Conservation (phyloP, 169 alveolate species). For the Besnoitia besnoiti region DNA sequence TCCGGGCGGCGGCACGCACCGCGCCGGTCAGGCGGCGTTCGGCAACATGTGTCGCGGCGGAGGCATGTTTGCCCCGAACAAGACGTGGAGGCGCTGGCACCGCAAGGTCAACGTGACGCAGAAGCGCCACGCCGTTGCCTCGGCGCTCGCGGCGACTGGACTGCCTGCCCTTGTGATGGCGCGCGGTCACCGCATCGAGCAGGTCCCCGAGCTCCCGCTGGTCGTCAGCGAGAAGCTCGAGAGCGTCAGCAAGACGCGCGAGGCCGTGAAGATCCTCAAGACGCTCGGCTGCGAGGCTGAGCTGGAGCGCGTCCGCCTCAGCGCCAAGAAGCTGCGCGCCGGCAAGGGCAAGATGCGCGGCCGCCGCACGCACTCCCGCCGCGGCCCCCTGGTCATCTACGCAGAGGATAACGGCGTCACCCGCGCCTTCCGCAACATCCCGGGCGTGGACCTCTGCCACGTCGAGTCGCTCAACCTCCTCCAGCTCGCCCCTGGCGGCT, state of each 20-base stretch:
- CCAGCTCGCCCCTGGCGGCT: constrained; percentile 99
- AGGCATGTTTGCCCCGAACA: constrained; percentile 98
- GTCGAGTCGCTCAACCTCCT: constrained; percentile 96
- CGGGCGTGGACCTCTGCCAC: constrained; percentile 93
- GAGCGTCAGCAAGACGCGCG: constrained; percentile 90
- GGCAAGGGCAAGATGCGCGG: constrained; percentile 96
- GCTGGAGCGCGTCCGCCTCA: constrained; percentile 64
- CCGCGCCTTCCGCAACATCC: constrained; percentile 97
- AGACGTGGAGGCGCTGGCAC: constrained; percentile 98
- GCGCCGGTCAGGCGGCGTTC: constrained; percentile 99
- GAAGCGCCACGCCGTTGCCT: constrained; percentile 97
- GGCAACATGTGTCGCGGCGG: constrained; percentile 99
- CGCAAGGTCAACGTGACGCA: constrained; percentile 95
- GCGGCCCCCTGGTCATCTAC: constrained; percentile 97
- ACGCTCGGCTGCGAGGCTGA: constrained; percentile 49
- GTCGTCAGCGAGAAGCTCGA: constrained; percentile 90
- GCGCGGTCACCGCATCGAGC: constrained; percentile 96
- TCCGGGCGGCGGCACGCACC: constrained; percentile 99
- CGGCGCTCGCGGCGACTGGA: constrained; percentile 98
- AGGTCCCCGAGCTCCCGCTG: constrained; percentile 95
- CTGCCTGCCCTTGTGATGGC: constrained; percentile 97
- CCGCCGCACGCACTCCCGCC: constrained; percentile 93
- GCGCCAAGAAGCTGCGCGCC: constrained; percentile 88
- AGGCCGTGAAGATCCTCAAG: constrained; percentile 85
- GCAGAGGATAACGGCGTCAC: constrained; percentile 92